These are phyloP conservation scores for Nigrospora sphaerica DNA, from an alignment of 2,329 filamentous ascomycete species.

Conservation along the genomic window DNA sequence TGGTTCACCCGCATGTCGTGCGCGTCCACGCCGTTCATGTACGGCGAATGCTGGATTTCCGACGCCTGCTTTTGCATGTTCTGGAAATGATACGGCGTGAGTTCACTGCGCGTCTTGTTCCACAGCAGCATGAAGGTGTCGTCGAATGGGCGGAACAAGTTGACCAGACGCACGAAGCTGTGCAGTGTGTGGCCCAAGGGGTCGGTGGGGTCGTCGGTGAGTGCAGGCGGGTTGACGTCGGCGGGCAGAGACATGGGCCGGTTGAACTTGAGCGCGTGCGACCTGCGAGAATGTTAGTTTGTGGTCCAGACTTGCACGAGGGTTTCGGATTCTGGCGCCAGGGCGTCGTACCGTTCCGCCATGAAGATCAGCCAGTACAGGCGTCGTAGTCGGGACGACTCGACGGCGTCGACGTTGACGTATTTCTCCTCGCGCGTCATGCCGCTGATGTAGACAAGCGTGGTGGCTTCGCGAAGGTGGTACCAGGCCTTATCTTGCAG, in stretches of 20 bases:
- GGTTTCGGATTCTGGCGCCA: no score
- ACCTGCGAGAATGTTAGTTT: slow-evolving; percentile 29
- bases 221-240: slow-evolving; percentile 57
- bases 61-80: slow-evolving; percentile 56
- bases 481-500: slow-evolving; percentile 74
- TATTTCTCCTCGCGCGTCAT: slow-evolving; percentile 61
- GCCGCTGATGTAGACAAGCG: slow-evolving; percentile 53
- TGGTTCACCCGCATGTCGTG: slow-evolving; percentile 54
- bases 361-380: slow-evolving; percentile 69
- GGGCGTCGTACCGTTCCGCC: slow-evolving; percentile 52
- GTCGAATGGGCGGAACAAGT: slow-evolving; percentile 60
- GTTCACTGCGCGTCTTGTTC: slow-evolving; percentile 56
- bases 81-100: slow-evolving; percentile 48
- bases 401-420: slow-evolving; percentile 47
- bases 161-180: slow-evolving; percentile 53
- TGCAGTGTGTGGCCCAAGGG: slow-evolving; percentile 44
- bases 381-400: slow-evolving; percentile 56
- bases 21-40: slow-evolving; percentile 42
- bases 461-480: slow-evolving; percentile 69
- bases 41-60: slow-evolving; percentile 41
- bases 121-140: slow-evolving; percentile 56
- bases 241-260: slow-evolving; percentile 65
- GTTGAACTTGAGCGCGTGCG: slow-evolving; percentile 64
- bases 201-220: slow-evolving; percentile 53
- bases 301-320: no score